Evolutionary conservation across 2,329 filamentous ascomycete genomes (phyloP).

Genomic region (Epichloe typhina): DNA sequence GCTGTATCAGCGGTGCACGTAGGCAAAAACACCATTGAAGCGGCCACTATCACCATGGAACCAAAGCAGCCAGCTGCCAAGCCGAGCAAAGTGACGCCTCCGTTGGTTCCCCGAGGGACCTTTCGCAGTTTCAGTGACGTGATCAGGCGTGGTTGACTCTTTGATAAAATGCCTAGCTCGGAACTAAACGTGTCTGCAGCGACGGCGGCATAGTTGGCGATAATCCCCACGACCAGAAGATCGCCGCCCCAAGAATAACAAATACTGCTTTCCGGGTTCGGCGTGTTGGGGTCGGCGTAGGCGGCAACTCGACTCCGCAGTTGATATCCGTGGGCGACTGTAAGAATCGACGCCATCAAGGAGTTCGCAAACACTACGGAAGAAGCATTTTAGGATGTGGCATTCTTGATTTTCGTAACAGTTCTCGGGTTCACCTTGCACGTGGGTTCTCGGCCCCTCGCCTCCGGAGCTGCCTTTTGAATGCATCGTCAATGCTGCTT

Average conservation of each 20-base stretch:
- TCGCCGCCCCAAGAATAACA: conserved; percentile 51
- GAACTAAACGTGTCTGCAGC: conserved; percentile 90
- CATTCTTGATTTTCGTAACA: background rate
- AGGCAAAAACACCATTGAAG: conserved; percentile 54
- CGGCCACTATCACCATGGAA: conserved; percentile 54
- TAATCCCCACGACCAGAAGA: conserved; percentile 49
- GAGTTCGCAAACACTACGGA: conserved; percentile 69
- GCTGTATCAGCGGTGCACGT: conserved; percentile 41
- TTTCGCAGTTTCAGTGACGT: conserved; percentile 62
- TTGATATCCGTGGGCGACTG: conserved; percentile 47
- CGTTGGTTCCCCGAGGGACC: conserved; percentile 87
- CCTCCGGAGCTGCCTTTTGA: conserved; percentile 61
- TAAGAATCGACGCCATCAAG: conserved; percentile 55
- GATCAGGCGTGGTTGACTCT: conserved; percentile 65
- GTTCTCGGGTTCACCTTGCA: conserved; percentile 46
- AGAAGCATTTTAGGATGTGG: conserved; percentile 1
- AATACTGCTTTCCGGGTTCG: conserved; percentile 26
- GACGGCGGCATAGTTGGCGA: conserved; percentile 80
- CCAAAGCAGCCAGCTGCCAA: conserved; percentile 62
- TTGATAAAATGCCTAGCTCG: conserved; percentile 83
- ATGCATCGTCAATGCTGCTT: conserved; percentile 67
- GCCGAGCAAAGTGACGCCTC: conserved; percentile 69
- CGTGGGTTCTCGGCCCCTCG: conserved; percentile 69
- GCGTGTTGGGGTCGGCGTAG: conserved; percentile 19
- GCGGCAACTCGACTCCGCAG: conserved; percentile 33